Base-by-base conservation (phyloP, 768 basidiomycete genomes). In the Termitomyces sp. region DNA sequence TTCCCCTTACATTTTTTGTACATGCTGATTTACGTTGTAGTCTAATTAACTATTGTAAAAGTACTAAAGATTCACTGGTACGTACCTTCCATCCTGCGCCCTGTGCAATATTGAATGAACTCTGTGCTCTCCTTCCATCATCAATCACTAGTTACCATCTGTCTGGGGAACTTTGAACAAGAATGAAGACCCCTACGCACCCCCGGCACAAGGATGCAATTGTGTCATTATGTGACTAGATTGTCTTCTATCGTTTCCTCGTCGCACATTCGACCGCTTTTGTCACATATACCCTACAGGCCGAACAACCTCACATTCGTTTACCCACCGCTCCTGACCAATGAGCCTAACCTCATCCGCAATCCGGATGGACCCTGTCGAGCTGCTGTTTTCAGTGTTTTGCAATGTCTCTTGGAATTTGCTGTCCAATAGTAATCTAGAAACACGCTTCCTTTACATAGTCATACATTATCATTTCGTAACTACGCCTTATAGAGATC, bases 111-210 rank as follows among this genome's bases (percentile, higher is more conserved):
- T 62, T 38, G 20, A 38, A 5, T 43, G 40, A 23, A 30, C 32
- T 13, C 23, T 51, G 30, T 41, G 35, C 56, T 63, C 61, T 50
- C 23, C 23, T 55, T 61, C 33, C 56, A 50, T 63, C 43, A 36
- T 36, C 43, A 59, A 51, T 55, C 43, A 5, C 23, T 46, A 95
- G 92, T 85, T 95, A 54, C 94, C 95, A 16, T 93, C 90, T 36
- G 90, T 98, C 55, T 98, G 95, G 95, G 95, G 95, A 20, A 88
- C 91, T 16, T 83, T 95, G 33, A 85, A 83, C 67, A 93, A 92
- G 77, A 85, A 83, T 66, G 91, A 95, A 72, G 95, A 98, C 71
- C 95, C 95, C 43, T 98, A 94, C 72, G 90, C 91, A 57, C 89
- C 92, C 53, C 90, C 87, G 68, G 81, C 85, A 52, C 77, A 83